Conservation (phyloP, 1,284 basidiomycete species). For the Ceratobasidium sp. region DNA sequence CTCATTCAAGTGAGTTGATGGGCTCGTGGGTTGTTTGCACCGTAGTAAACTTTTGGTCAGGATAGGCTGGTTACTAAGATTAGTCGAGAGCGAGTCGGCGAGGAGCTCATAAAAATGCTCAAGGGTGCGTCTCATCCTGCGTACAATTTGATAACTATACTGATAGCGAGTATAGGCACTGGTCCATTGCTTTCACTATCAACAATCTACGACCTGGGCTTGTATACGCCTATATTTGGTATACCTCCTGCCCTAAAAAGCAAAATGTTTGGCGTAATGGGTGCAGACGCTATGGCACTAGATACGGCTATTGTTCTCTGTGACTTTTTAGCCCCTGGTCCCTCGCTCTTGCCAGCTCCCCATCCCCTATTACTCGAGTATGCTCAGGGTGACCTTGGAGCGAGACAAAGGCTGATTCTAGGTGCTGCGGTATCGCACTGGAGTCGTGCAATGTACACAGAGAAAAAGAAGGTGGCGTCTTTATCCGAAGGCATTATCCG, state of each 20-base stretch:
- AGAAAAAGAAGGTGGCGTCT: slow-evolving; percentile 68
- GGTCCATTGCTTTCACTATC: slow-evolving; percentile 72
- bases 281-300: slow-evolving; percentile 55
- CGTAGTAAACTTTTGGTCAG: slow-evolving; percentile 52
- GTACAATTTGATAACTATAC: not conserved
- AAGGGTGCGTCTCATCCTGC: slow-evolving; percentile 61
- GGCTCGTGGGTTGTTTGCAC: not conserved
- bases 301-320: slow-evolving; percentile 68
- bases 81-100: slow-evolving; percentile 87
- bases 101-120: slow-evolving; percentile 91
- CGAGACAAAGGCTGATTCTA: slow-evolving; percentile 72
- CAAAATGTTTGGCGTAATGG: slow-evolving; percentile 56
- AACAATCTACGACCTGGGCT: slow-evolving; percentile 71
- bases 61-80: slow-evolving; percentile 79
- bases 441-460: slow-evolving; percentile 62
- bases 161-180: slow-evolving; percentile 61
- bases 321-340: slow-evolving; percentile 52
- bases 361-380: slow-evolving; percentile 43
- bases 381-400: slow-evolving; percentile 43
- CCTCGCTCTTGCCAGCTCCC: slow-evolving; percentile 45
- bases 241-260: slow-evolving; percentile 58
- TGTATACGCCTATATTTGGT: slow-evolving; percentile 77
- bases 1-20: slow-evolving; percentile 68
- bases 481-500: slow-evolving; percentile 76
- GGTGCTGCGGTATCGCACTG: slow-evolving; percentile 74